A percentile compares a stretch with the other conserved stretches of the same genome.
Conservation (phyloP, 495 filamentous ascomycete species). For the Massariosphaeria phaeospora region DNA sequence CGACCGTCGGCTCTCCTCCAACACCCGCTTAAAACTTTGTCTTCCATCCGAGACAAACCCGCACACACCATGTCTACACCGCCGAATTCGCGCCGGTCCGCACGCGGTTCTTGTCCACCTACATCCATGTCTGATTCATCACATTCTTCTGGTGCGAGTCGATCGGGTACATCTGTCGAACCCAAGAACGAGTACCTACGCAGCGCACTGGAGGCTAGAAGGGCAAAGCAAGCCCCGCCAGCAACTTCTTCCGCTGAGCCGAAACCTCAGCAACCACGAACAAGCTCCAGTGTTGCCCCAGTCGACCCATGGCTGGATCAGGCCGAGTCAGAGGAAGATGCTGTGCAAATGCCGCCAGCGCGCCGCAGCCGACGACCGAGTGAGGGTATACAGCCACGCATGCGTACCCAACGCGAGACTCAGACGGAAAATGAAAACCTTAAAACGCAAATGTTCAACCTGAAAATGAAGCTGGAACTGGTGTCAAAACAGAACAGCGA, state of each 20-base stretch:
- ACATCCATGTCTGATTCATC: background rate
- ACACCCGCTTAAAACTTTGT: too few relatives aligned
- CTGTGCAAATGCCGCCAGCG: background rate
- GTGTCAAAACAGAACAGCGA: conserved; percentile 52
- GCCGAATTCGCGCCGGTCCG: conserved; percentile 14
- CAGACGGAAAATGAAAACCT: conserved; percentile 48
- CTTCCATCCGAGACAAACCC: too few relatives aligned
- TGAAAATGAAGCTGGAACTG: conserved; percentile 81
- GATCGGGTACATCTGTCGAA: too few relatives aligned
- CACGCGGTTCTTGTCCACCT: background rate
- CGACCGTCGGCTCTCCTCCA: too few relatives aligned
- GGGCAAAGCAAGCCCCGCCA: conserved; percentile 13
- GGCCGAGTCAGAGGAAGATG: conserved; percentile 8
- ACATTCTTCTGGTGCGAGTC: too few relatives aligned
- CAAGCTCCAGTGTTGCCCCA: background rate
- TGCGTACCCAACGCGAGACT: conserved; percentile 26
- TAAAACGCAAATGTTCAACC: conserved; percentile 83
- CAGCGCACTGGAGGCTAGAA: conserved; percentile 16
- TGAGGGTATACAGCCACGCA: conserved; percentile 10
- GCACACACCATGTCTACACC: conserved; percentile 19
- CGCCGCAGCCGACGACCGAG: conserved; percentile 18
- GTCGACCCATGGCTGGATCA: conserved; percentile 22
- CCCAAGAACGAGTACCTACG: conserved; percentile 29
- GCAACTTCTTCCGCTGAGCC: background rate
- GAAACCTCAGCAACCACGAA: background rate